Evolutionary conservation across 73 alveolate species (phyloP), one percentile per base, ranked within the genome.

Genomic region (Paramecium sexaurelia): DNA sequence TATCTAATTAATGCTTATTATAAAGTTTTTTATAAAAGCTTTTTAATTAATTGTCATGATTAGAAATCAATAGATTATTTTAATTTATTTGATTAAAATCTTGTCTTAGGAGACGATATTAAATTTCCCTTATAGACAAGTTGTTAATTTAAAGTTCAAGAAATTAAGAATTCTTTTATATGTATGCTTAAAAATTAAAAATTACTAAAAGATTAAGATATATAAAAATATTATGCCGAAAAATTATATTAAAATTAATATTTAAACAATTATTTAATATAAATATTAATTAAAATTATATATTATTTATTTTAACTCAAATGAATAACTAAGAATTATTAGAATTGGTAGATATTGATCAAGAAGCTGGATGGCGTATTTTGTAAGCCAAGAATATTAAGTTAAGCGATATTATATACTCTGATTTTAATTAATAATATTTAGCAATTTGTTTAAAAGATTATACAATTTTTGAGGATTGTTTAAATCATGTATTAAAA

Each of bases 321-420:
- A 61, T 61, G 83, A 61, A 61, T 32, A 26, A 61, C 24, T 61
- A 33, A 71, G 86, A 71, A 71, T 71, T 71, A 36, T 40, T 35
- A 33, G 39, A 71, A 71, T 71, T 71, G 15, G 43, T 71, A 19
- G 56, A 71, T 37, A 71, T 71, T 33, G 86, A 71, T 71, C 2
- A 71, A 35, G 57, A 29, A n/a, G 57, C 56, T 27, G 55, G 55
- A 35, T 27, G 35, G 56, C 32, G 57, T 29, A 71, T 71, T 35
- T 35, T 71, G 17, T 27, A 40, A 36, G 36, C 55, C 2, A 33
- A 35, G 13, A 19, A 71, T 33, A 29, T 78, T 13, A 78, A 78
- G 73, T 20, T 73, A 35, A 73, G 27, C 9, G 90, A 78, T 45
- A 39, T 78, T 24, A 37, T 24, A 5, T 22, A 78, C 35, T 41